Evolutionary conservation across 805 yeast genomes (phyloP).

Genomic region (Cyberlindnera galapagoensis): DNA sequence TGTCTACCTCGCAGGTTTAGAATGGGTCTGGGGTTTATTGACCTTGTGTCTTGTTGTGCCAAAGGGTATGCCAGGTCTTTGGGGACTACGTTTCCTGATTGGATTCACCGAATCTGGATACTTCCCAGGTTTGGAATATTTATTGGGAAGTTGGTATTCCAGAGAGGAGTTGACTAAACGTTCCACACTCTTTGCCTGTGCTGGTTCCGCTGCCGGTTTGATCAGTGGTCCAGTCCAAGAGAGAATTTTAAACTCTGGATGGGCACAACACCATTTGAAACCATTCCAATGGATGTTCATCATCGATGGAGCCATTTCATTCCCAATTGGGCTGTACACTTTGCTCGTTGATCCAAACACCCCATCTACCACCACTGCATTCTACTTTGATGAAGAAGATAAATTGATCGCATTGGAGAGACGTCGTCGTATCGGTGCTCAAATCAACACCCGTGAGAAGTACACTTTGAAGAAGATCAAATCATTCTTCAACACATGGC

Average conservation of each 20-base stretch:
- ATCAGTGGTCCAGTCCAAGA: constrained; percentile 35
- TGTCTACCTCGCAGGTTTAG: constrained; percentile 37
- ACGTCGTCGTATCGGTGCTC: constrained; percentile 35
- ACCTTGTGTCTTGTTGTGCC: constrained; percentile 30
- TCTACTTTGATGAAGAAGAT: constrained; percentile 38
- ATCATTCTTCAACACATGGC: constrained; percentile 42
- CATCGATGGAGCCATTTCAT: constrained; percentile 34
- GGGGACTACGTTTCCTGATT: constrained; percentile 31
- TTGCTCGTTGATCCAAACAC: constrained; percentile 40
- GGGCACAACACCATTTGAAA: constrained; percentile 21
- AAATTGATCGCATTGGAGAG: constrained; percentile 41
- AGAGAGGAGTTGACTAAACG: constrained; percentile 30
- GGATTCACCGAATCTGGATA: constrained; percentile 42
- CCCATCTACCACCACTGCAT: constrained; percentile 37
- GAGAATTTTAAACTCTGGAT: constrained; percentile 22
- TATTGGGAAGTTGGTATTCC: constrained; percentile 30
- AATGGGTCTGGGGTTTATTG: constrained; percentile 36
- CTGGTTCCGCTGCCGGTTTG: constrained; percentile 30
- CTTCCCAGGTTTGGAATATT: constrained; percentile 42
- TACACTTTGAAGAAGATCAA: constrained; percentile 36
- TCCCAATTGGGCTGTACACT: constrained; percentile 40
- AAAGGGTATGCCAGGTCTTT: constrained; percentile 23
- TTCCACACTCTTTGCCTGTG: constrained; percentile 28
- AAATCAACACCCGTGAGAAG: constrained; percentile 34
- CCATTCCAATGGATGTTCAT: constrained; percentile 43